Conservation (phyloP, 1,284 basidiomycete genomes). For the Pseudozyma flocculosa region DNA sequence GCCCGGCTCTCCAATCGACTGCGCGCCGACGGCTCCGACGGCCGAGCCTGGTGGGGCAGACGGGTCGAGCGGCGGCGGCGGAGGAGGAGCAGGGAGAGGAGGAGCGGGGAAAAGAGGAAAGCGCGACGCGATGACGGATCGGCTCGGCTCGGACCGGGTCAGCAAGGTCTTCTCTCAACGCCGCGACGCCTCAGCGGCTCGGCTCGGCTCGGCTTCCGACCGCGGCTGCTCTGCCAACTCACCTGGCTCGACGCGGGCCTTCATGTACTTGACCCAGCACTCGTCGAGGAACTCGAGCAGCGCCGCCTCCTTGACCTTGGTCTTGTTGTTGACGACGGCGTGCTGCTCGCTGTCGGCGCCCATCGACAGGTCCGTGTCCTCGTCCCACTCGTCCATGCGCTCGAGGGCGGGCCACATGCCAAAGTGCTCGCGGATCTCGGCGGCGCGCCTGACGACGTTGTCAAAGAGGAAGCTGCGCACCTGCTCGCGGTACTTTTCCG, state of each 20-base stretch:
- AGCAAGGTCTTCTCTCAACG: too few relatives aligned
- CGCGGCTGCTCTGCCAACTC: too few relatives aligned
- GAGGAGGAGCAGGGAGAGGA: background rate
- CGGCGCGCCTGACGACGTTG: slow-evolving; percentile 71
- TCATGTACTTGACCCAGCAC: slow-evolving; percentile 71
- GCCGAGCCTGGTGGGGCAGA: slow-evolving; percentile 61
- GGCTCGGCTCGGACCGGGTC: too few relatives aligned
- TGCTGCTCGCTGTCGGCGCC: slow-evolving; percentile 66
- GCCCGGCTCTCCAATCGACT: slow-evolving; percentile 98
- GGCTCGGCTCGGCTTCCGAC: too few relatives aligned
- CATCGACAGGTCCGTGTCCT: slow-evolving; percentile 73
- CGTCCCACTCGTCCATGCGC: slow-evolving; percentile 74
- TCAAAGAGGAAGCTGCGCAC: slow-evolving; percentile 74
- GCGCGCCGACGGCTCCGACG: slow-evolving; percentile 96
- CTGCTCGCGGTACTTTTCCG: slow-evolving; percentile 73
- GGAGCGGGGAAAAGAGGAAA: too few relatives aligned
- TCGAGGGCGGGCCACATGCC: slow-evolving; percentile 84
- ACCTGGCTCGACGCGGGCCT: slow-evolving; percentile 53
- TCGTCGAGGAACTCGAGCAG: slow-evolving; percentile 76
- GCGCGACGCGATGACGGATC: too few relatives aligned
- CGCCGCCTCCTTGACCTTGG: slow-evolving; percentile 83
- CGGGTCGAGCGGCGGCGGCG: too few relatives aligned
- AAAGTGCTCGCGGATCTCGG: slow-evolving; percentile 69
- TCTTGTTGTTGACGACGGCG: slow-evolving; percentile 79
- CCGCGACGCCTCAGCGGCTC: too few relatives aligned